phyloP scores from a whole-genome alignment of 2,329 filamentous ascomycete species.

The Cryphonectria naterciae region DNA sequence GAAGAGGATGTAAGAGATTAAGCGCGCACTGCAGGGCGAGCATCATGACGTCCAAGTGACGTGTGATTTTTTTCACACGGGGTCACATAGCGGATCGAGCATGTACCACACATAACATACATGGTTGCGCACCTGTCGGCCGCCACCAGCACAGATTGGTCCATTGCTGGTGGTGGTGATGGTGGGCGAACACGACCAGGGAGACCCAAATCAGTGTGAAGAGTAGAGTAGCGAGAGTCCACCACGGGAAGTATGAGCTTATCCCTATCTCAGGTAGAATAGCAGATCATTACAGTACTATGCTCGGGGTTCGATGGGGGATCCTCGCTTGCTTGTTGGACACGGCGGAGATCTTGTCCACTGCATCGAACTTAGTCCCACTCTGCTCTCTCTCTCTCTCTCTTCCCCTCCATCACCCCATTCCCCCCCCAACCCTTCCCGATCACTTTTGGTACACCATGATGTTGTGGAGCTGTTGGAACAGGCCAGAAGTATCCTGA shows the following conservation, averaged over 20 bases:
- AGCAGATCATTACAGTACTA: not conserved
- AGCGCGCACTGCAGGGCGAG: no score
- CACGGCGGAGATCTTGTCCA: not conserved
- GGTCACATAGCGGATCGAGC: not conserved
- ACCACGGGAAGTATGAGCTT: not conserved
- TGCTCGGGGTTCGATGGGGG: not conserved
- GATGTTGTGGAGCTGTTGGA: not conserved
- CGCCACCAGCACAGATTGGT: not conserved
- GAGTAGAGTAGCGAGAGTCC: no score
- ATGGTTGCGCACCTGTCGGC: not conserved
- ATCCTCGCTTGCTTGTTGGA: not conserved
- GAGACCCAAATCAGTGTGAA: not conserved
- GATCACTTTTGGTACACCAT: not conserved
- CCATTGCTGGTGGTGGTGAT: not conserved
- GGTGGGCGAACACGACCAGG: not conserved
- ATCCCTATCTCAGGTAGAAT: not conserved
- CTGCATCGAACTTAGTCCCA: not conserved
- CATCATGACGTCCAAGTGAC: not conserved
- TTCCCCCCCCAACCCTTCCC: no score
- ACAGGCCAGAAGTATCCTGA: not conserved
- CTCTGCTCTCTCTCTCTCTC: not conserved
- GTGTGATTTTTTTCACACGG: not conserved
- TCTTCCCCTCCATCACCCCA: not conserved
- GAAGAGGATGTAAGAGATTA: not conserved
- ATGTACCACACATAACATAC: not conserved